These are phyloP conservation scores for Ambrosia artemisiifolia DNA, from an alignment of 129 eudicot species.

Conservation along the genomic window DNA sequence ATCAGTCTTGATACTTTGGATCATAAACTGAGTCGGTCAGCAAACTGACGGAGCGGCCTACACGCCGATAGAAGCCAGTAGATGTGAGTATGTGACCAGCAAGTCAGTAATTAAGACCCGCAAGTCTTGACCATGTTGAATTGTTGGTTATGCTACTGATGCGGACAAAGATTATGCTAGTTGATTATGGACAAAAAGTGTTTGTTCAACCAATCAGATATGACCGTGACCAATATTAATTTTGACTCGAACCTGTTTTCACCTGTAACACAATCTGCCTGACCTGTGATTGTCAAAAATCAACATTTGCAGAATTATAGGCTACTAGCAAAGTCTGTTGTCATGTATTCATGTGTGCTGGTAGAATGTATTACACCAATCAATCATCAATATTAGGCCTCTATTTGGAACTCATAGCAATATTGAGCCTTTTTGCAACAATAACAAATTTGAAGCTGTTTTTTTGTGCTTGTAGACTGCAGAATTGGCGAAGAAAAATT, in stretches of 20 bases:
- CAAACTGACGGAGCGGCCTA: background rate
- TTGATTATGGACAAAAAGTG: background rate
- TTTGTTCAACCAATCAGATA: background rate
- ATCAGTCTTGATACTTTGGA: background rate
- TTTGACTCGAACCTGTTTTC: background rate
- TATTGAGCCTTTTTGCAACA: constrained; percentile 15
- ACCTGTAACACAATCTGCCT: background rate
- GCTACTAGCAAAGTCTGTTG: background rate
- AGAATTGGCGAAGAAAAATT: constrained; percentile 77
- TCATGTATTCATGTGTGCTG: background rate
- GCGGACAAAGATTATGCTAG: background rate
- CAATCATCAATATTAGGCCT: background rate
- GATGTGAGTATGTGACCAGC: background rate
- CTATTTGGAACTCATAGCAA: background rate
- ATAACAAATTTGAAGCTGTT: background rate
- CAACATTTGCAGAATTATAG: background rate
- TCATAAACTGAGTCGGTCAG: background rate
- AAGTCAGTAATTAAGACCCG: background rate
- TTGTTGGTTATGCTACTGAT: background rate
- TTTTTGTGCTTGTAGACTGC: constrained; percentile 54
- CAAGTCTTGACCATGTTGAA: background rate
- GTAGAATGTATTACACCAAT: background rate
- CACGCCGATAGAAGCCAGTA: background rate
- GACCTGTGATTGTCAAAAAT: background rate
- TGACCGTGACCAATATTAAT: background rate